phyloP scores from a whole-genome alignment of 768 basidiomycete species.

The Xerocomellus amylosporus region DNA sequence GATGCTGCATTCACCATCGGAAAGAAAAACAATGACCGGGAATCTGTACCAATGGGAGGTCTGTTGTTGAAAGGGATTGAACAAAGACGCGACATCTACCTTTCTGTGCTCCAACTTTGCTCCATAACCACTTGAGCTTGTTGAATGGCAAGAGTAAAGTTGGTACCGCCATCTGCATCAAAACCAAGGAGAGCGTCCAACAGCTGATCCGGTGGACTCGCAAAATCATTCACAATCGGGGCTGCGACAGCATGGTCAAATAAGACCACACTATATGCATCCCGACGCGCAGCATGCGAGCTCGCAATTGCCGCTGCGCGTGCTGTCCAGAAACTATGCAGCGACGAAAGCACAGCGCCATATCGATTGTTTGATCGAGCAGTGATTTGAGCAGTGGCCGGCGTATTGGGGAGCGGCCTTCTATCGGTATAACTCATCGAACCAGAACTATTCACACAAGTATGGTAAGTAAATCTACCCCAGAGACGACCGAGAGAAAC shows the following conservation, averaged over 20 bases:
- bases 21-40: constrained; percentile 40
- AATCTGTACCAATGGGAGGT: constrained; percentile 1
- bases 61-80: background rate
- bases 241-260: constrained; percentile 33
- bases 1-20: constrained; percentile 47
- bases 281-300: constrained; percentile 36
- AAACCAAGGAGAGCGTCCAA: constrained; percentile 37
- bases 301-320: constrained; percentile 38
- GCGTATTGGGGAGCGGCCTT: constrained; percentile 44
- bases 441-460: constrained; percentile 38
- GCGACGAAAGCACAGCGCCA: constrained; percentile 58
- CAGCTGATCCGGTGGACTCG: constrained; percentile 43
- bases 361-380: constrained; percentile 44
- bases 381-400: constrained; percentile 38
- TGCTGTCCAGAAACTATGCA: constrained; percentile 56
- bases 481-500: background rate
- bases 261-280: constrained; percentile 55
- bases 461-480: background rate
- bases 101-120: constrained; percentile 48
- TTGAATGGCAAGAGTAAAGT: constrained; percentile 42
- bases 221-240: constrained; percentile 45
- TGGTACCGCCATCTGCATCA: constrained; percentile 37
- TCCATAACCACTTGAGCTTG: constrained; percentile 40
- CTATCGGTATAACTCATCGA: constrained; percentile 48
- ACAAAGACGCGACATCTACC: constrained; percentile 28